Conservation (phyloP, 1,139 yeast species). For the Zygosaccharomyces pseudobailii region DNA sequence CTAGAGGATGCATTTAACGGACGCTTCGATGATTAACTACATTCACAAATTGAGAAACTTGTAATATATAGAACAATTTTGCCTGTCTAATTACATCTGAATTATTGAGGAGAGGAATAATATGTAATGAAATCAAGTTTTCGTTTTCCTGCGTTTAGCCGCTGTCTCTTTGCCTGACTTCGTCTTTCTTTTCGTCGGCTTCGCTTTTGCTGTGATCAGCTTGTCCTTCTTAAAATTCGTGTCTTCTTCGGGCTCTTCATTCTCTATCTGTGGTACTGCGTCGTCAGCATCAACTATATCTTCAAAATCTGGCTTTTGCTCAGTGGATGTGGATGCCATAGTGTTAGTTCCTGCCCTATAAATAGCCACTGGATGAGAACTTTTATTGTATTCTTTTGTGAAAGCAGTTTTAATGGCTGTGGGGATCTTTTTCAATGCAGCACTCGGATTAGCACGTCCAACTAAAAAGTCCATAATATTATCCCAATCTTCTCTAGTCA, state of each 20-base stretch:
- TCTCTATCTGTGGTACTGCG: constrained; percentile 49
- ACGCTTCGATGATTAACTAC: constrained; percentile 33
- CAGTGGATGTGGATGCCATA: constrained; percentile 37
- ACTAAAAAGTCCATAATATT: constrained; percentile 74
- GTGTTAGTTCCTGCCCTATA: constrained; percentile 43
- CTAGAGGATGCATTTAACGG: constrained; percentile 64
- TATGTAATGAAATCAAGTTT: constrained; percentile 9
- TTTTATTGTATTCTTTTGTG: constrained; percentile 74
- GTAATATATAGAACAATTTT: too few species aligned
- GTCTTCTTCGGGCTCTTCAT: constrained; percentile 37
- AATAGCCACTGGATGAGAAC: constrained; percentile 80
- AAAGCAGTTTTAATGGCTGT: constrained; percentile 76
- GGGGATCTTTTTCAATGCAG: constrained; percentile 55
- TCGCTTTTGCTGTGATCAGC: constrained; percentile 46
- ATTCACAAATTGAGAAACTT: too few species aligned
- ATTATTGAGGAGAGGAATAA: background rate
- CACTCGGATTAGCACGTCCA: constrained; percentile 50
- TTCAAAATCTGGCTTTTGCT: constrained; percentile 51
- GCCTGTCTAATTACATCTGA: too few species aligned
- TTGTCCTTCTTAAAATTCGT: constrained; percentile 50
- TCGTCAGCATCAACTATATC: constrained; percentile 61
- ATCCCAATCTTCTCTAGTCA: constrained; percentile 93
- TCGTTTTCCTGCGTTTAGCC: constrained; percentile 25
- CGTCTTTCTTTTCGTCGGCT: constrained; percentile 30
- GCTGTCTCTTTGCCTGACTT: constrained; percentile 20